A percentile compares a stretch with the other conserved stretches of the same genome.
Evolutionary conservation across 2,329 filamentous ascomycete genomes (phyloP).

Genomic region (Didymella keratinophila): DNA sequence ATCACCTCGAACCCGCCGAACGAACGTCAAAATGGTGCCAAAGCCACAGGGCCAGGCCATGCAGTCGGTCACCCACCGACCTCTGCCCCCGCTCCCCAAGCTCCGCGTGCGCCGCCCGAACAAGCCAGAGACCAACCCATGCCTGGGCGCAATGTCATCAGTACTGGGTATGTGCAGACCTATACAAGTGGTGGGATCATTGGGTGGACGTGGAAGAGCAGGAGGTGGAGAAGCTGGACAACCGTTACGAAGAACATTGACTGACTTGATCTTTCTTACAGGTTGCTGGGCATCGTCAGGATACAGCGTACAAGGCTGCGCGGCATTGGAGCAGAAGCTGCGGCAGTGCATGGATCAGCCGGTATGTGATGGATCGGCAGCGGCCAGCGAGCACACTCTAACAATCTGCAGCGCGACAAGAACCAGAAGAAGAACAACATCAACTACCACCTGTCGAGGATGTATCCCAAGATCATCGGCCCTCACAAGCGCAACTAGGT

Average conservation of each 20-base stretch:
- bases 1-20: slow-evolving; percentile 8
- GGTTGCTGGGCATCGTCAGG: slow-evolving; percentile 86
- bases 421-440: slow-evolving; percentile 75
- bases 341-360: slow-evolving; percentile 81
- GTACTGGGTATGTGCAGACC: slow-evolving; percentile 64
- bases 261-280: slow-evolving; percentile 49
- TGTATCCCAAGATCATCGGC: slow-evolving; percentile 76
- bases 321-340: slow-evolving; percentile 66
- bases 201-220: neutral
- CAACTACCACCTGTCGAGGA: slow-evolving; percentile 87
- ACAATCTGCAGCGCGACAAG: slow-evolving; percentile 60
- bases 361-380: slow-evolving; percentile 56
- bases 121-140: slow-evolving; percentile 68
- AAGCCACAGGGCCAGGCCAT: slow-evolving; percentile 46
- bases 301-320: slow-evolving; percentile 69
- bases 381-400: neutral
- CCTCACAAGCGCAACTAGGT: slow-evolving; percentile 70
- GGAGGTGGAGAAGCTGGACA: neutral
- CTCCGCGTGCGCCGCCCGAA: slow-evolving; percentile 72
- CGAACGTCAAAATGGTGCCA: slow-evolving; percentile 42
- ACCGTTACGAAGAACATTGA: slow-evolving; percentile 5
- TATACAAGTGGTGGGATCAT: neutral
- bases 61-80: slow-evolving; percentile 54
- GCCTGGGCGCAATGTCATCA: slow-evolving; percentile 70
- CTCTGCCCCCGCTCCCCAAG: slow-evolving; percentile 67